Evolutionary conservation across 164 flowering plant species (phyloP), one percentile per base, ranked within the genome.

Genomic region (Magnolia sinica): DNA sequence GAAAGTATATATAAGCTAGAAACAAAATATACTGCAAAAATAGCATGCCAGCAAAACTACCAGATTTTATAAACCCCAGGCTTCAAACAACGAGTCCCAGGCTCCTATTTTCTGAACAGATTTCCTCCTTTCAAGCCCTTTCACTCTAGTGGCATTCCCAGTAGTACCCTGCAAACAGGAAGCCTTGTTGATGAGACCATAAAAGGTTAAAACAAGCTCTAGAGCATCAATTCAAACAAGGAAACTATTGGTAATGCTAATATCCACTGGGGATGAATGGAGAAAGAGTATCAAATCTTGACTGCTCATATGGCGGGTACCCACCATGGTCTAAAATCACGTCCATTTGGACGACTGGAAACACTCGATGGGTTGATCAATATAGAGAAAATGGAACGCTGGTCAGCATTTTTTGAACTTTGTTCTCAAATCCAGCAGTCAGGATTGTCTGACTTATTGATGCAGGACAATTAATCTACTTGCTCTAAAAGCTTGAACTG

Each of bases 61-160:
- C 31, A 63, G 23, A 50, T 55, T 29, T 77, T 68, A 87, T 71
- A 79, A 27, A 76, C 80, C 71, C 89, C 82, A 83, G 8, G 73
- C 84, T 22, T 79, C 84, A 59, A 82, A 0, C 19, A 87, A 49
- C 18, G 87, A 76, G 67, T 72, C 76, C 90, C 84, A 85, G 31
- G 80, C 77, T 50, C 86, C 82, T 59, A 50, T 77, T 77, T 82
- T 84, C 59, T 74, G 65, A 37, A 50, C 24, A 64, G 86, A 77
- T 18, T 78, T 70, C 73, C 71, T 81, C 71, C 73, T 83, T 75
- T 81, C 76, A 51, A 82, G 31, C 31, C 45, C 77, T 78, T 85
- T 80, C 45, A 73, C 82, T 49, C 67, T 58, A 29, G 89, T 86
- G 11, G 58, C 58, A 71, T 87, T 89, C 72, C 82, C 83, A 27